These are phyloP conservation scores for Ascochyta clinopodiicola DNA, from an alignment of 2,329 filamentous ascomycete species.

Conservation along the genomic window DNA sequence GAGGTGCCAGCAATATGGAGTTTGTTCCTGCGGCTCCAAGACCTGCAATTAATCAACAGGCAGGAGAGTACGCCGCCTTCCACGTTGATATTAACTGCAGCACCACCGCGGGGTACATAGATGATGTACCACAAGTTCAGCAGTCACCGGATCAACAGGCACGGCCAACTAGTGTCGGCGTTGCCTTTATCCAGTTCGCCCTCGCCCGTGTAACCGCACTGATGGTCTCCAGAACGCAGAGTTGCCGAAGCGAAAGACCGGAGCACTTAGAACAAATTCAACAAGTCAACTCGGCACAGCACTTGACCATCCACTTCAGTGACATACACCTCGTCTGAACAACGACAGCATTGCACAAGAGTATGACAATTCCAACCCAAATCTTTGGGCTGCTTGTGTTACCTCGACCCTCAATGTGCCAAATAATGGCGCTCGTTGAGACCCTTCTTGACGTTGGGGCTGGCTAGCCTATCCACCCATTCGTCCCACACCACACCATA, in stretches of 20 bases:
- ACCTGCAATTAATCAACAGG: not conserved
- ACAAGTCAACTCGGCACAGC: not conserved
- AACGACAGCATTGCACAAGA: not conserved
- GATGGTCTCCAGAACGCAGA: conserved; percentile 1
- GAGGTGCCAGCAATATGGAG: not conserved
- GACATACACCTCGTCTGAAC: not conserved
- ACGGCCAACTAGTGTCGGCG: conserved; percentile 8
- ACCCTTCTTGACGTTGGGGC: conserved; percentile 9
- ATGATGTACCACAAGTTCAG: conserved; percentile 38
- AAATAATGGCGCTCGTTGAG: not conserved
- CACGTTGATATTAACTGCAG: conserved; percentile 34
- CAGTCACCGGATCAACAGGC: conserved; percentile 32
- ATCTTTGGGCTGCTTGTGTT: not conserved
- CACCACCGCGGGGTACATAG: conserved; percentile 44
- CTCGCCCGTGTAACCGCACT: conserved; percentile 11
- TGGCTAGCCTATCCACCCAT: conserved; percentile 5
- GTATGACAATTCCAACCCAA: not conserved
- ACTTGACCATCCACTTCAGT: not conserved
- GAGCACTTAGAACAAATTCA: not conserved
- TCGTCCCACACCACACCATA: conserved; percentile 8
- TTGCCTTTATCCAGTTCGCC: conserved; percentile 8
- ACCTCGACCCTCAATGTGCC: conserved; percentile 3
- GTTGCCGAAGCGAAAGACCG: conserved; percentile 1
- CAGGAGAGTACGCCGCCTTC: conserved; percentile 30
- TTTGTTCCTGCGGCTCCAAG: conserved; percentile 5